Percentiles rank a stretch among this genome's conserved stretches.
phyloP scores from a whole-genome alignment of 306 rosid genomes.

The Amphicarpaea edgeworthii region DNA sequence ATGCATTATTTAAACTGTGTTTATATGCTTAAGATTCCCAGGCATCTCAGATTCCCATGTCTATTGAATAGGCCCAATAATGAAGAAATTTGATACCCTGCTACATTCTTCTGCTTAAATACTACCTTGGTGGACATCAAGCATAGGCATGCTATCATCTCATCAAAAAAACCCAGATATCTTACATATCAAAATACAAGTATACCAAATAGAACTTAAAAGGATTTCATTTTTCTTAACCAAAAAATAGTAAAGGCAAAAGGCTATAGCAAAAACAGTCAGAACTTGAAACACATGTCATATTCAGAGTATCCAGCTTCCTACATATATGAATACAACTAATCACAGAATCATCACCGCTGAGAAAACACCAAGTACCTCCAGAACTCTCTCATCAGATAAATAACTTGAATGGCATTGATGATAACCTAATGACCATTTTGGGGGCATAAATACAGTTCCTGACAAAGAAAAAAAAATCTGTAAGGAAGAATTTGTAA shows the following conservation, averaged over 20 bases:
- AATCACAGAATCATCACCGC: slow-evolving; percentile 18
- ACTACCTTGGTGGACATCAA: not conserved
- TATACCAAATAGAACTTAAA: slow-evolving; percentile 20
- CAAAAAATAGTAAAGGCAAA: slow-evolving; percentile 3
- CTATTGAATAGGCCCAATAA: slow-evolving; percentile 3
- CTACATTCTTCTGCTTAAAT: slow-evolving; percentile 33
- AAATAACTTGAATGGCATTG: slow-evolving; percentile 92
- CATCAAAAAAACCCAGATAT: slow-evolving; percentile 17
- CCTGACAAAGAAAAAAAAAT: slow-evolving; percentile 54
- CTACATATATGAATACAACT: slow-evolving; percentile 30
- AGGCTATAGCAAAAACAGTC: not conserved
- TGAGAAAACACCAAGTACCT: slow-evolving; percentile 57
- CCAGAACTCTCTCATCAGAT: slow-evolving; percentile 77
- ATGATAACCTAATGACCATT: slow-evolving; percentile 95
- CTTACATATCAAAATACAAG: slow-evolving; percentile 1
- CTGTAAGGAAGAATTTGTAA: slow-evolving; percentile 34
- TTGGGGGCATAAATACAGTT: slow-evolving; percentile 88
- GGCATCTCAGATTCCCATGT: slow-evolving; percentile 22
- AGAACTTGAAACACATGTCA: slow-evolving; percentile 33
- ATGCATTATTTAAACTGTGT: slow-evolving; percentile 14
- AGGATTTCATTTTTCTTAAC: slow-evolving; percentile 3
- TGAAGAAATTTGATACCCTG: slow-evolving; percentile 5
- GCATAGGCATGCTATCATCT: slow-evolving; percentile 8
- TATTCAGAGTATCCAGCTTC: slow-evolving; percentile 37
- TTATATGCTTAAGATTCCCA: not conserved